Evolutionary conservation across 148 eudicot genomes (phyloP).

Genomic region (Chenopodium quinoa): DNA sequence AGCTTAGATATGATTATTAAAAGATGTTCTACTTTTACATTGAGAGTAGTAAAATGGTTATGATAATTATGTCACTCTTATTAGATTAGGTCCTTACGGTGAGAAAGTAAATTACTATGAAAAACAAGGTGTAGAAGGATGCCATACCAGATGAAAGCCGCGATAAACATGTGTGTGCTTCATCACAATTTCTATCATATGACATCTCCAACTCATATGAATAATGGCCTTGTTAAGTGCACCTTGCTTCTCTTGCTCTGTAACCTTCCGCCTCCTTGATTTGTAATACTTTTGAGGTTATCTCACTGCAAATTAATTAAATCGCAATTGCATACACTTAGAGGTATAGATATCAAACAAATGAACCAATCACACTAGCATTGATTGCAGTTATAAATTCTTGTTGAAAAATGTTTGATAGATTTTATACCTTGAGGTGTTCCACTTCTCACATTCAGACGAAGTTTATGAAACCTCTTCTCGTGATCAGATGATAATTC

Average conservation of each 20-base stretch:
- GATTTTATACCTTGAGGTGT: neutral
- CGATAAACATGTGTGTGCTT: constrained; percentile 13
- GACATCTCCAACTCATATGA: neutral
- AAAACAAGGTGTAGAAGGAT: neutral
- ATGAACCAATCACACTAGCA: neutral
- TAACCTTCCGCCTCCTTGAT: constrained; percentile 17
- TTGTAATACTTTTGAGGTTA: neutral
- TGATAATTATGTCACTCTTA: neutral
- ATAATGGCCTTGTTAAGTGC: neutral
- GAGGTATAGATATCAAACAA: neutral
- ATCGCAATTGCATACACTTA: neutral
- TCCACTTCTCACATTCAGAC: too few relatives aligned
- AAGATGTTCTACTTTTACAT: neutral
- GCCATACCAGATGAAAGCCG: constrained; percentile 21
- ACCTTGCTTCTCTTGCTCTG: neutral
- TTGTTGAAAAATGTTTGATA: neutral
- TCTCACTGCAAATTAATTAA: constrained; percentile 8
- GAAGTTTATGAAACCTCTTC: too few relatives aligned
- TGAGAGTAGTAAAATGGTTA: too few relatives aligned
- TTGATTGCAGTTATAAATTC: neutral
- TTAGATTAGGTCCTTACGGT: neutral
- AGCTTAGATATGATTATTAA: neutral
- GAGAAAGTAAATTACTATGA: neutral
- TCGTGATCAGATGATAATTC: neutral
- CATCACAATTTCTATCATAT: constrained; percentile 11